Evolutionary conservation across 1,284 basidiomycete species (phyloP), one percentile per base, ranked within the genome.

Genomic region (Trichosporon ovoides): DNA sequence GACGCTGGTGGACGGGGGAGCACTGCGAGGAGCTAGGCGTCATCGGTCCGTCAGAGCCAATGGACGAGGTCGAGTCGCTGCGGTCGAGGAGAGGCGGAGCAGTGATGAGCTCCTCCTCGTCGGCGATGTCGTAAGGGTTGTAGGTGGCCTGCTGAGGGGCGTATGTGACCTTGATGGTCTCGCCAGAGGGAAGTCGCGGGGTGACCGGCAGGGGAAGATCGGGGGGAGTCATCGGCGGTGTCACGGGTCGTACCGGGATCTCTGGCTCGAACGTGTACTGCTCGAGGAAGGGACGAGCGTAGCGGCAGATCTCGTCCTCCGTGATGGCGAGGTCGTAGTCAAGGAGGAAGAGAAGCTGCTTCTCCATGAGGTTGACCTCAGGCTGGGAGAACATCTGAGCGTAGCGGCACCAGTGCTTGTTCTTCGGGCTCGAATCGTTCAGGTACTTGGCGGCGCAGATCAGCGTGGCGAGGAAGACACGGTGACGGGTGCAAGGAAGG

Each of bases 391-490:
- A 91, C 74, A 91, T 83, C 54, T 78, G 75, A 24, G 86, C 88
- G 76, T 94, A 91, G 59, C 78, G 71, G 53, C 74, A 73, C 93
- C 93, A 97, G 81, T 97, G 91, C 78, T 86, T 86, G 81, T 98
- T 98, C 83, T 95, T 97, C 16, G 91, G 90, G 46, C 88, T 88
- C 24, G 90, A 91, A 79, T 98, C 94, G 79, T 98, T 97, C 73
- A 98, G 85, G 79, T 98, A 97, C 80, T 98, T 98, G 66, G 93
- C 89, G 34, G 95, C 88, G 52, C 94, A 89, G 76, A 98, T 98
- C 71, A 98, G 87, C 0, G 89, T 87, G 31, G 95, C 95, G 64
- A 98, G 84, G 79, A 98, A 97, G 61, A 98, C 88, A 56, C 95
- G 88, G 76, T 98, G 95, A 50, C 91, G 85, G 12, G 95, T 96